Conservation (phyloP, 2,329 filamentous ascomycete genomes). For the Cephalotrichum gorgonifer region DNA sequence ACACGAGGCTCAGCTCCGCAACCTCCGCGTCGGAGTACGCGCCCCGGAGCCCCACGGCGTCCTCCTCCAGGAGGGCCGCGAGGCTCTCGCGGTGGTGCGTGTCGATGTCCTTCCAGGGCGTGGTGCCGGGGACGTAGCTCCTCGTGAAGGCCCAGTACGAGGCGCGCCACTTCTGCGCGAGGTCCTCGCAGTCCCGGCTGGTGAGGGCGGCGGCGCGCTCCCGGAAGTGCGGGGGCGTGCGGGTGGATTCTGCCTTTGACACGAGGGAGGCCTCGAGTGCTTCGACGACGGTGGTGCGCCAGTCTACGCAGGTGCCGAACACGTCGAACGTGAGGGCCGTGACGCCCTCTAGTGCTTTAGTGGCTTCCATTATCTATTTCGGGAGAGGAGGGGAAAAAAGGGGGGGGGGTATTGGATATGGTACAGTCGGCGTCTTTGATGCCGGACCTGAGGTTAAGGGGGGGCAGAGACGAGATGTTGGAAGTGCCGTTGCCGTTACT, state of each 20-base stretch:
- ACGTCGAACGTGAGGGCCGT: conserved; percentile 64
- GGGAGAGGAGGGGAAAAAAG: too few relatives aligned
- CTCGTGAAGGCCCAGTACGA: conserved; percentile 53
- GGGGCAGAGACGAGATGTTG: too few relatives aligned
- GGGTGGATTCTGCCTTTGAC: conserved; percentile 34
- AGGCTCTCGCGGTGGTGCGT: conserved; percentile 59
- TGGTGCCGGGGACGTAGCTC: conserved; percentile 33
- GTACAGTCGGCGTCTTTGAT: not conserved
- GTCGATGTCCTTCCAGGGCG: conserved; percentile 59
- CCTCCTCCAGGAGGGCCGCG: conserved; percentile 36
- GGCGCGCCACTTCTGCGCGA: conserved; percentile 62
- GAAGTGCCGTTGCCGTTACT: too few relatives aligned
- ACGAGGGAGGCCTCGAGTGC: conserved; percentile 43
- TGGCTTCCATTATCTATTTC: too few relatives aligned
- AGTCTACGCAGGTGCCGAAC: conserved; percentile 74
- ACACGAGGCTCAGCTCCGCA: conserved; percentile 52
- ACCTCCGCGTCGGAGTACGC: conserved; percentile 55
- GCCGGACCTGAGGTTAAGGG: too few relatives aligned
- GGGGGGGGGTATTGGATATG: not conserved
- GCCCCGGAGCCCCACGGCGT: conserved; percentile 41
- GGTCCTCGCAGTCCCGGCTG: conserved; percentile 46
- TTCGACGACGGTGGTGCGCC: conserved; percentile 56
- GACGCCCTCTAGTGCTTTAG: conserved; percentile 18
- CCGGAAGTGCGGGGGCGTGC: conserved; percentile 35
- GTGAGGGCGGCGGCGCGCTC: conserved; percentile 38